A percentile compares a stretch with the other conserved stretches of the same genome.
Evolutionary conservation across 345 rosid species (phyloP).

Genomic region (Citrus maxima): DNA sequence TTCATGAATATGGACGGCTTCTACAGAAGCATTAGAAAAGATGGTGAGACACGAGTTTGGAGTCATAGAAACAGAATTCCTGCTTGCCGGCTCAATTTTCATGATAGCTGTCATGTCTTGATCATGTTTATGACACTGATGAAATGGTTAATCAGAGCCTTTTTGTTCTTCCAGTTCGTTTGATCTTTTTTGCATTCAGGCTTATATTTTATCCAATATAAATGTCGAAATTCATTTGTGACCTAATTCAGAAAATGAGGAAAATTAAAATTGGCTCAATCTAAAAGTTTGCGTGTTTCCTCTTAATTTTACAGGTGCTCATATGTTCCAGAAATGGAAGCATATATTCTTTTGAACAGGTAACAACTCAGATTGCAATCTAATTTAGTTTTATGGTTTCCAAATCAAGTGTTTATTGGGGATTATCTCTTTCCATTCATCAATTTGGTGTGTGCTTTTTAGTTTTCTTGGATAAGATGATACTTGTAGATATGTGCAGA

Average conservation of each 20-base stretch:
- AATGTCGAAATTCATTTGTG: neutral
- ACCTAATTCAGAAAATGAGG: neutral
- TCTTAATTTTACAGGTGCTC: conserved; percentile 53
- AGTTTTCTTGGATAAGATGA: neutral
- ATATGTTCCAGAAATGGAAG: conserved; percentile 83
- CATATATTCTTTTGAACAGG: conserved; percentile 68
- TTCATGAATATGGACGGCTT: neutral
- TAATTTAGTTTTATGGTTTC: too few relatives aligned
- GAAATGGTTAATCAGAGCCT: neutral
- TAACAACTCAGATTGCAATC: conserved; percentile 18
- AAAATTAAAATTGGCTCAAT: neutral
- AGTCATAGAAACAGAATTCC: neutral
- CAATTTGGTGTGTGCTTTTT: neutral
- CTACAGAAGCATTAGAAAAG: neutral
- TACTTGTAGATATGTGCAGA: neutral
- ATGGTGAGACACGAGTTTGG: neutral
- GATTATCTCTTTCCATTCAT: too few relatives aligned
- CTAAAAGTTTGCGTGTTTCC: neutral
- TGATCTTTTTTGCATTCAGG: neutral
- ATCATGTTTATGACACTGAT: neutral
- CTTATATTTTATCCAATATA: neutral
- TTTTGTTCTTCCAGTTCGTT: neutral
- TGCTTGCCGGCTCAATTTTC: neutral
- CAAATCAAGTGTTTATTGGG: too few relatives aligned
- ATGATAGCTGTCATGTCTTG: neutral